A percentile compares a stretch with the other conserved stretches of the same genome.
Conservation (phyloP, 176 grass and related monocot genomes). For the Zizania latifolia region DNA sequence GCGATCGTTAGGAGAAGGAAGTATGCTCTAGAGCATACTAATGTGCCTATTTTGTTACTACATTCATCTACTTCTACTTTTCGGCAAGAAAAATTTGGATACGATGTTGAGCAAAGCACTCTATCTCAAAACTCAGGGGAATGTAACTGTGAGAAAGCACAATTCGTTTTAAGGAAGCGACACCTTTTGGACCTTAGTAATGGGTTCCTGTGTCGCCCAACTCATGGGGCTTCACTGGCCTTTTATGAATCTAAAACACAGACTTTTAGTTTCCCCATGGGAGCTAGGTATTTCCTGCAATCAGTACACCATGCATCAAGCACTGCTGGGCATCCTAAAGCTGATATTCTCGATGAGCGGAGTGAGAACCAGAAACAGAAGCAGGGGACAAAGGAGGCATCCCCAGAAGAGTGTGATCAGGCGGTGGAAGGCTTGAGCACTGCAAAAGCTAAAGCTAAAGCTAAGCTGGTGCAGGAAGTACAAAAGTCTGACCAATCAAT, state of each 20-base stretch:
- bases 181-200: constrained; percentile 10
- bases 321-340: constrained; percentile 34
- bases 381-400: constrained; percentile 60
- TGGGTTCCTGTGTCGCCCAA: constrained; percentile 18
- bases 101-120: constrained; percentile 32
- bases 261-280: constrained; percentile 42
- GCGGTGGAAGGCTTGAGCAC: constrained; percentile 81
- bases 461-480: constrained; percentile 61
- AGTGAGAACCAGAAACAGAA: constrained; percentile 48
- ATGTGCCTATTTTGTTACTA: constrained; percentile 18
- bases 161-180: constrained; percentile 22
- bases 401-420: constrained; percentile 88
- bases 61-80: constrained; percentile 34
- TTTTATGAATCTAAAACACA: constrained; percentile 24
- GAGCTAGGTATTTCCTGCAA: constrained; percentile 54
- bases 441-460: constrained; percentile 84
- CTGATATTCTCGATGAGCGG: constrained; percentile 14
- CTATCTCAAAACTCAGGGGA: constrained; percentile 20
- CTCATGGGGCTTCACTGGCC: constrained; percentile 23
- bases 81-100: constrained; percentile 41
- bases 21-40: constrained; percentile 37
- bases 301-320: constrained; percentile 33
- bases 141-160: constrained; percentile 8
- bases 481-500: constrained; percentile 52
- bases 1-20: constrained; percentile 64